phyloP scores from a whole-genome alignment of 208 protist species.

The Blechomonas ayalai region DNA sequence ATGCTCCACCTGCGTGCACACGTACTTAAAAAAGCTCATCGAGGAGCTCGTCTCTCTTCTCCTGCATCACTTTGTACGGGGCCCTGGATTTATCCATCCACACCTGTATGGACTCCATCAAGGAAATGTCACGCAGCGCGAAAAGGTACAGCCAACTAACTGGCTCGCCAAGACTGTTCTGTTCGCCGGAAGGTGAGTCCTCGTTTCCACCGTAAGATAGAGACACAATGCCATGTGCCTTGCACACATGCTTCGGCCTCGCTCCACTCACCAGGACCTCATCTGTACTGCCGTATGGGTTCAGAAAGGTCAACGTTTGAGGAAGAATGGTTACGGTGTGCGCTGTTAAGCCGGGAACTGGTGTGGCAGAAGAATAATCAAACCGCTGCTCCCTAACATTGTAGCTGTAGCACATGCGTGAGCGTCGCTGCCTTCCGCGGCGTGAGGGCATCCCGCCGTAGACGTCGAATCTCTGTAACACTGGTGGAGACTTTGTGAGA shows the following conservation, averaged over 20 bases:
- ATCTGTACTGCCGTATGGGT: not conserved
- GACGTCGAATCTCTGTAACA: slow-evolving; percentile 30
- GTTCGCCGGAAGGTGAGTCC: slow-evolving; percentile 20
- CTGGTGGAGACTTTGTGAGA: too few relatives aligned
- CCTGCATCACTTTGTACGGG: slow-evolving; percentile 8
- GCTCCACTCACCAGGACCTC: too few relatives aligned
- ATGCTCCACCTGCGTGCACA: too few relatives aligned
- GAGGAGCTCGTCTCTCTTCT: slow-evolving; percentile 33
- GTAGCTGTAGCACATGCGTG: slow-evolving; percentile 34
- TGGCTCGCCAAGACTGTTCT: slow-evolving; percentile 32
- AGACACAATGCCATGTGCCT: slow-evolving; percentile 9
- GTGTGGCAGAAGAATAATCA: slow-evolving; percentile 27
- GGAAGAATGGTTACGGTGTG: slow-evolving; percentile 24
- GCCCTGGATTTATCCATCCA: slow-evolving; percentile 20
- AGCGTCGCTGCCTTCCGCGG: slow-evolving; percentile 28
- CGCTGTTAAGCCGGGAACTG: slow-evolving; percentile 32
- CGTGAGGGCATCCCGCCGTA: slow-evolving; percentile 38
- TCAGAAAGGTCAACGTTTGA: not conserved
- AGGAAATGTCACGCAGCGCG: slow-evolving; percentile 11
- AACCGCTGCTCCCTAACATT: slow-evolving; percentile 19
- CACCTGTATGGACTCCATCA: slow-evolving; percentile 22
- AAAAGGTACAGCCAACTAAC: slow-evolving; percentile 34
- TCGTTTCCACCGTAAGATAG: slow-evolving; percentile 34
- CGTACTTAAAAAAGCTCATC: slow-evolving; percentile 54
- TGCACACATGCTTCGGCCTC: not conserved